Base-by-base conservation (phyloP, 371 early-diverging fungal genomes). In the Mycotypha africana region DNA sequence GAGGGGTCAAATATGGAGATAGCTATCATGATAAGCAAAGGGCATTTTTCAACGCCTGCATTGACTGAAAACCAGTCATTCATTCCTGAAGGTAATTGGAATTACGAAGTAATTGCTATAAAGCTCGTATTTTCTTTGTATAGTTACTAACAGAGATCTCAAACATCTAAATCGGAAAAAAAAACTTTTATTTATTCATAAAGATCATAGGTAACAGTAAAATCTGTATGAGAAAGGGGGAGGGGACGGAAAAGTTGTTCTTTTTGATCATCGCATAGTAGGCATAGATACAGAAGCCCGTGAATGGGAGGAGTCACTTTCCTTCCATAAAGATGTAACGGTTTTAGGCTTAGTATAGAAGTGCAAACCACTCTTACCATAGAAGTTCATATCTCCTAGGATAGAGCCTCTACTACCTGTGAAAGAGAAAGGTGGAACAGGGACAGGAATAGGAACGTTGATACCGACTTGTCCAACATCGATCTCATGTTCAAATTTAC, bases 281-380 rank as follows among this genome's bases (percentile, higher is more conserved):
- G 94, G 93, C 93, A 94, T 94, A 66, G 86, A 85, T 21, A 92
- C 90, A 11, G 74, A 47, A 22, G 83, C 70, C 24, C 47, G 63
- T 19, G 62, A 65, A 19, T 58, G 62, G 36, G 67, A 70, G 26
- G 81, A 88, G 55, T 94, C 95, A 62, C 91, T 86, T 47, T 82
- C 77, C 53, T 92, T 79, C 96, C 96, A 97, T 47, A 92, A 75
- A 36, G 93, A 78, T 53, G 95, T 96, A 42, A 96, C 83, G 4
- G 97, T 95, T 85, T 97, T 97, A 60, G 84, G 84, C 63, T 87
- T 85, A 41, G 97, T 95, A 74, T 89, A 96, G 68, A 96, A 96
- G 61, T 66, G 73, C 44, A 91, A 60, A 45, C 90, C 91, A 28
- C 81, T 70, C 67, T 76, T 84, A 55, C 84, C 81, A 62, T 95